Base-by-base conservation (phyloP, 176 grass and related monocot species). In the Aegilops umbellulata region DNA sequence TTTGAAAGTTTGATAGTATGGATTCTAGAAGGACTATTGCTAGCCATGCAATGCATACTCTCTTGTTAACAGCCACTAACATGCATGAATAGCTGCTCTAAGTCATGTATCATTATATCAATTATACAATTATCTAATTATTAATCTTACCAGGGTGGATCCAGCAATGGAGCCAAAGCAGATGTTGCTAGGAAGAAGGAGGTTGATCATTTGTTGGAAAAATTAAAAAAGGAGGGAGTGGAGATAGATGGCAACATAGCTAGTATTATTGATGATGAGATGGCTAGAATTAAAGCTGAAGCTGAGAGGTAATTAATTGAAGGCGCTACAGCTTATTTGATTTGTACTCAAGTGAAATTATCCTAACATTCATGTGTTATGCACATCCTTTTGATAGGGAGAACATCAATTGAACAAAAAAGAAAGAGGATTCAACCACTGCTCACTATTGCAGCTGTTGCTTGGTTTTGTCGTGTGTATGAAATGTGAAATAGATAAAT, bases 61-160 rank as follows among this genome's bases (percentile, higher is more conserved):
- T 9, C 29, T 36, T 1, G 66, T 41, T 71, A 13, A 35, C 34
- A 39, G 35, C 36, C 35, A 24, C 69, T 47, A 74, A 49, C 72
- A 29, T 75, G 26, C 72, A 47, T 49, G 42, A 49, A 75, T 49
- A 71, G 20, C 2, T 71, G 20, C 38, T 49, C 51, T 75, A 49
- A 13, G 7, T 75, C 16, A 29, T 75, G 72, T 14, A 19, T 75
- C 46, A 29, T 8, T 3, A 19, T 51, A 42, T 49, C 42, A 19
- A 49, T 47, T 75, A 75, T 19, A n/a, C n/a, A 19, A 19, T 76
- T 82, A 19, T 64, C 16, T 61, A 83, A 83, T 84, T 84, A 62
- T 83, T 84, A 75, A 84, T 76, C 16, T 17, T 75, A 75, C 16
- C 46, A 75, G 82, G 70, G 25, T 84, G 58, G 58, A 64, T 63